phyloP scores from a whole-genome alignment of 2,329 filamentous ascomycete genomes.

The Arthrinium phaeospermum region DNA sequence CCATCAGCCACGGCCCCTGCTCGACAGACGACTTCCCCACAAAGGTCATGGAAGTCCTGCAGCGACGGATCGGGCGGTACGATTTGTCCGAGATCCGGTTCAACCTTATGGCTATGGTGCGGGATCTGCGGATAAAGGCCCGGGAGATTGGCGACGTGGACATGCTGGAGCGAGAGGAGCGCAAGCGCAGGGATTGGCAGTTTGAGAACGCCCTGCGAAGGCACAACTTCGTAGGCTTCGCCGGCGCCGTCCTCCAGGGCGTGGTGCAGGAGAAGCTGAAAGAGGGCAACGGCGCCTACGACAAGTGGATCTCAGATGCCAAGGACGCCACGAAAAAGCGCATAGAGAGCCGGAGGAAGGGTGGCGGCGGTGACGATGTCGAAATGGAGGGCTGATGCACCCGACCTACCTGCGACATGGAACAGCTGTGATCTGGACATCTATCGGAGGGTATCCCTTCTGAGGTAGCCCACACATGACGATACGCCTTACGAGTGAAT shows the following conservation, averaged over 20 bases:
- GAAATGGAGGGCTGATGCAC: constrained; percentile 45
- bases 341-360: constrained; percentile 45
- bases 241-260: constrained; percentile 86
- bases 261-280: constrained; percentile 78
- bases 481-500: not conserved
- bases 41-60: constrained; percentile 85
- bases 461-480: not conserved
- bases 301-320: constrained; percentile 74
- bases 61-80: constrained; percentile 83
- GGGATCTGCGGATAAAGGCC: constrained; percentile 79
- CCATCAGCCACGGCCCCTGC: constrained; percentile 86
- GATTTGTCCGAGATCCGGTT: constrained; percentile 89
- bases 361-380: constrained; percentile 46
- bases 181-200: constrained; percentile 84
- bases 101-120: constrained; percentile 91
- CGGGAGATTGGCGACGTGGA: constrained; percentile 83
- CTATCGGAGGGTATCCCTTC: not conserved
- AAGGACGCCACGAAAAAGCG: constrained; percentile 59
- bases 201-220: constrained; percentile 93
- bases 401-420: not conserved
- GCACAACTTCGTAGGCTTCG: constrained; percentile 97
- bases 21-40: constrained; percentile 73
- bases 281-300: constrained; percentile 69
- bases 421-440: not conserved
- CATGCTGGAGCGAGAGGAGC: constrained; percentile 77